Base-by-base conservation (phyloP, 768 basidiomycete species). In the Suillus cothurnatus region DNA sequence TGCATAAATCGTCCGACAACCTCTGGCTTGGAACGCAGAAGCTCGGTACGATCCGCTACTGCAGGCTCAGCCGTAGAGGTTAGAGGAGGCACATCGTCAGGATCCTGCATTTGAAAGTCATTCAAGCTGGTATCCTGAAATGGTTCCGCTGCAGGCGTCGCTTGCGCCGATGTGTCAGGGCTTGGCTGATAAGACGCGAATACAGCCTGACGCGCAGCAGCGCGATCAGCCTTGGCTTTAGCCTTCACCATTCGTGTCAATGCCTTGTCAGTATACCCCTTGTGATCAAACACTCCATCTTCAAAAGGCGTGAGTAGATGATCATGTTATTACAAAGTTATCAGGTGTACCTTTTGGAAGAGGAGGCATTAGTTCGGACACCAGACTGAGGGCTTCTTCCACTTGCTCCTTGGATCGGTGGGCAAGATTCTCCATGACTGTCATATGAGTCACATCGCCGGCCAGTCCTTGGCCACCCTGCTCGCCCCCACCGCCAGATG, bases 271-370 rank as follows among this genome's bases (percentile, higher is more conserved):
- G 93, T 92, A 72, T 97, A 97, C 0, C 82, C 81, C 71, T 92
- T 94, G 71, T 93, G 88, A 74, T 99, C 96, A 76, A 99, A 99
- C 11, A 98, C 93, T 26, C 97, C 97, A 76, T 98, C 97, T 93
- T 43, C 19, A 64, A 63, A 39, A 21, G 43, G 12, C 6, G 19
- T 47, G 28, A 26, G 61, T 58, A 53, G 26, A n/a, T 21, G 34
- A 28, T 28, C 32, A 32, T 47, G 5, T 15, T 45, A 23, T n/a
- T 9, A 57, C 52, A 0, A 31, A 19, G 53, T 49, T 43, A 64
- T 21, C 58, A 31, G 17, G 60, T 53, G 41, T 71, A 93, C 95
- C 95, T 86, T 93, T 95, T 0, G 95, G 93, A 45, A 96, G 78
- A 11, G 97, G 94, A 1, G 97, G 97, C 77, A 99, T 86, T 17